phyloP scores from a whole-genome alignment of 2,329 filamentous ascomycete species.

The Emericellopsis cladophorae region DNA sequence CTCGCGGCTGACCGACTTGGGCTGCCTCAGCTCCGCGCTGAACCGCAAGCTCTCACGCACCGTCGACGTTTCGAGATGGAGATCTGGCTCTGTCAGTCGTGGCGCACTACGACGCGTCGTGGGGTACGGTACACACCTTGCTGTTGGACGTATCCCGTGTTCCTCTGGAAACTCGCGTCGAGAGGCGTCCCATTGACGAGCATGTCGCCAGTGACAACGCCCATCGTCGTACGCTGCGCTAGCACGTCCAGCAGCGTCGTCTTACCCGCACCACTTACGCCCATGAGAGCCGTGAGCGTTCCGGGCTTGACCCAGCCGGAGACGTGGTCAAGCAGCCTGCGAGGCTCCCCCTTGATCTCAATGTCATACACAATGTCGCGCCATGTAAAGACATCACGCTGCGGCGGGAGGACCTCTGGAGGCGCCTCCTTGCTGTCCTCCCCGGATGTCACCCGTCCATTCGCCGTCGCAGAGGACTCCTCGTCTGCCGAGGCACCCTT shows the following conservation, averaged over 20 bases:
- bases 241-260: constrained; percentile 29
- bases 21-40: constrained; percentile 45
- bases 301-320: constrained; percentile 86
- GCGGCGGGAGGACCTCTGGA: constrained; percentile 20
- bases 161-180: constrained; percentile 47
- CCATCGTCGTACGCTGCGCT: constrained; percentile 40
- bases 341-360: constrained; percentile 58
- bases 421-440: constrained; percentile 7
- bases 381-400: constrained; percentile 63
- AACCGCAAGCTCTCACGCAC: constrained; percentile 42
- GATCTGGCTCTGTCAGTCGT: constrained; percentile 22
- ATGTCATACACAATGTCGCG: constrained; percentile 42
- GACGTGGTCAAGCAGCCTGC: constrained; percentile 66
- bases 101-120: no score
- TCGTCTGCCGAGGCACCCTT: constrained; percentile 14
- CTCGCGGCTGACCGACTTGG: constrained; percentile 33
- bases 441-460: not conserved
- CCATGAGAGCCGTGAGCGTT: constrained; percentile 69
- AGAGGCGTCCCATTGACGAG: constrained; percentile 47
- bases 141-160: constrained; percentile 56
- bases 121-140: constrained; percentile 34
- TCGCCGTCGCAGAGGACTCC: constrained; percentile 3
- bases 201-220: constrained; percentile 54
- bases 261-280: constrained; percentile 37
- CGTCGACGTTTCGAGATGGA: constrained; percentile 41